phyloP scores from a whole-genome alignment of 495 filamentous ascomycete genomes.

The Neurospora sp. region DNA sequence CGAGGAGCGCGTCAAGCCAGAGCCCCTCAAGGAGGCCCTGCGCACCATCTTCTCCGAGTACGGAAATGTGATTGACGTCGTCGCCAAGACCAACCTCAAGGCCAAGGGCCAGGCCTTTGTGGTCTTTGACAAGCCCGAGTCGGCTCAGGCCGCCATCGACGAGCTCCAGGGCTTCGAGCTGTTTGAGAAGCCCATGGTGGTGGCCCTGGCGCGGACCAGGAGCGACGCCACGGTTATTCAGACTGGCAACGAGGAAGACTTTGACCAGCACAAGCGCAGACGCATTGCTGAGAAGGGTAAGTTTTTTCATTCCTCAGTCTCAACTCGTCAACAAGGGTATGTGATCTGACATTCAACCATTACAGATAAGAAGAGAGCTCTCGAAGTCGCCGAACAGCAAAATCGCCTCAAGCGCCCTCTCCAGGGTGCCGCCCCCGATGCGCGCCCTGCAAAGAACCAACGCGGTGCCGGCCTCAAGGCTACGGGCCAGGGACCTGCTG shows the following conservation, averaged over 20 bases:
- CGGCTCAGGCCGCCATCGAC: conserved; percentile 71
- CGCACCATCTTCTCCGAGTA: conserved; percentile 79
- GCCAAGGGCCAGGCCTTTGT: conserved; percentile 96
- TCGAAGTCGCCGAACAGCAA: conserved; percentile 69
- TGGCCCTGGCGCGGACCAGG: conserved; percentile 73
- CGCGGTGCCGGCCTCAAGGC: conserved; percentile 77
- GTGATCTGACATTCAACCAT: neutral
- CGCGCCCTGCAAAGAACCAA: conserved; percentile 61
- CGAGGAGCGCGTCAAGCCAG: conserved; percentile 83
- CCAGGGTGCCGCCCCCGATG: conserved; percentile 40
- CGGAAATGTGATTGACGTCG: conserved; percentile 80
- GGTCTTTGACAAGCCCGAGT: conserved; percentile 73
- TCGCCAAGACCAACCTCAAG: conserved; percentile 85
- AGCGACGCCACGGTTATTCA: conserved; percentile 80
- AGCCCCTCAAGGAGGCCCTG: conserved; percentile 64
- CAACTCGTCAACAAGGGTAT: neutral
- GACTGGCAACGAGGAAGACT: conserved; percentile 64
- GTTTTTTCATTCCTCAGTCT: conserved; percentile 9
- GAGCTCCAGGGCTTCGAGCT: conserved; percentile 91
- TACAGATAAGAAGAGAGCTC: conserved; percentile 83
- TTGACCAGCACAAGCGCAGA: conserved; percentile 79
- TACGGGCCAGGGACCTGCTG: conserved; percentile 53
- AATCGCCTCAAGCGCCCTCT: conserved; percentile 73
- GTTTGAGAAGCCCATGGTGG: conserved; percentile 84
- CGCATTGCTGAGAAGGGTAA: conserved; percentile 85